Conservation (phyloP, 1,139 yeast genomes). For the Blastobotrys illinoisensis region DNA sequence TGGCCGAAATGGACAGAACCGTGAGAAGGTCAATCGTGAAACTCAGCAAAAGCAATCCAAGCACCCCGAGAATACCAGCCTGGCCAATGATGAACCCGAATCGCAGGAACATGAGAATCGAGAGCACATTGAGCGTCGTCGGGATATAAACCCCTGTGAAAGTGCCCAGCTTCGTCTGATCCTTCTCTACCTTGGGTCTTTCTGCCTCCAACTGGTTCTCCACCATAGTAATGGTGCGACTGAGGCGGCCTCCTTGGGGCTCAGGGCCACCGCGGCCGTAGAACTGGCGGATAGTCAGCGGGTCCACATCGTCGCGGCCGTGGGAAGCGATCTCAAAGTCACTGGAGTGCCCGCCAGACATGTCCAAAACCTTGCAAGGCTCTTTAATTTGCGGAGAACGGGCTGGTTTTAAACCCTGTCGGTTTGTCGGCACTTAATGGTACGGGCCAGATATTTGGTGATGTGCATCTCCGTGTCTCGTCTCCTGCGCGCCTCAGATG, state of each 20-base stretch:
- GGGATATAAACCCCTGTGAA: conserved; percentile 61
- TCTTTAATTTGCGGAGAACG: background rate
- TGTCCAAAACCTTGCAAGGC: background rate
- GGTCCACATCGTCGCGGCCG: background rate
- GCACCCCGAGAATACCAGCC: conserved; percentile 63
- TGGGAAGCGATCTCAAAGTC: background rate
- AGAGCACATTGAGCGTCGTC: conserved; percentile 66
- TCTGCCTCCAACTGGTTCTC: conserved; percentile 15
- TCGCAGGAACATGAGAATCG: conserved; percentile 72
- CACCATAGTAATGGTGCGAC: conserved; percentile 17
- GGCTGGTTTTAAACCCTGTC: background rate
- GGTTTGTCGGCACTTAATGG: background rate
- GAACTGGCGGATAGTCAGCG: conserved; percentile 11
- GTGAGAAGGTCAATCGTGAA: conserved; percentile 63
- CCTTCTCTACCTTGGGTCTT: conserved; percentile 2
- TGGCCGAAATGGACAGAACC: conserved; percentile 69
- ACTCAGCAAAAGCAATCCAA: conserved; percentile 43
- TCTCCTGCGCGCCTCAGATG: conserved; percentile 1
- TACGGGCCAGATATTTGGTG: background rate
- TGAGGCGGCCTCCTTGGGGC: background rate
- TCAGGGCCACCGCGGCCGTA: conserved; percentile 10
- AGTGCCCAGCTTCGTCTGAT: conserved; percentile 30
- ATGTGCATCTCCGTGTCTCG: background rate
- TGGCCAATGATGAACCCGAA: conserved; percentile 79
- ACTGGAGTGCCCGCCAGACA: background rate